phyloP scores from a whole-genome alignment of 176 grass and related monocot species.

The Dendrocalamus sinicus region DNA sequence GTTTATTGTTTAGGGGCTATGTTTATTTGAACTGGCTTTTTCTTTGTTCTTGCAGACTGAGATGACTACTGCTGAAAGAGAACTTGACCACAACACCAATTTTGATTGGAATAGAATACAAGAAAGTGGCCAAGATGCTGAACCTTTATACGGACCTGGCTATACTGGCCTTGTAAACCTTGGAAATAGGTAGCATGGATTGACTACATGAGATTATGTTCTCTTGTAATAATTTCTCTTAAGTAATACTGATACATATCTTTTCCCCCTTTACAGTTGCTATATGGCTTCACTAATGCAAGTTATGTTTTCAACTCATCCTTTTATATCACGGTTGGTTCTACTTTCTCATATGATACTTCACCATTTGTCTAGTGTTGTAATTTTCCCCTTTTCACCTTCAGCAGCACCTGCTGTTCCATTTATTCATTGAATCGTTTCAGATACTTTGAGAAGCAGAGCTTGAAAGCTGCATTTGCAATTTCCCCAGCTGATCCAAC shows the following conservation, averaged over 20 bases:
- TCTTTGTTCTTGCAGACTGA: constrained; percentile 73
- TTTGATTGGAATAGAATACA: constrained; percentile 99
- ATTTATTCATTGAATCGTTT: constrained; percentile 32
- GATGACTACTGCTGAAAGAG: constrained; percentile 99
- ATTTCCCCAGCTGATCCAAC: constrained; percentile 82
- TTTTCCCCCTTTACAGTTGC: constrained; percentile 54
- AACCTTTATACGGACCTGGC: constrained; percentile 87
- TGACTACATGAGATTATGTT: constrained; percentile 20
- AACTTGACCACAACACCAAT: constrained; percentile 96
- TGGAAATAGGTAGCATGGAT: constrained; percentile 79
- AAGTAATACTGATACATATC: constrained; percentile 20
- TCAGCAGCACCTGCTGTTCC: not conserved
- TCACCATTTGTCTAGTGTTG: constrained; percentile 26
- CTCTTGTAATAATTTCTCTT: constrained; percentile 32
- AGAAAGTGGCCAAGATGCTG: constrained; percentile 84
- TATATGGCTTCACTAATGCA: constrained; percentile 99
- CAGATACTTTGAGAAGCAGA: constrained; percentile 89
- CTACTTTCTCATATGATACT: constrained; percentile 8
- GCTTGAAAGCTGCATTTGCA: constrained; percentile 82
- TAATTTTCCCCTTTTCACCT: not conserved
- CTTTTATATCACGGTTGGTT: constrained; percentile 79
- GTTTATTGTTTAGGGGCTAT: not conserved
- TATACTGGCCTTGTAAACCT: constrained; percentile 94
- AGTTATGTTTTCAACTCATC: constrained; percentile 84
- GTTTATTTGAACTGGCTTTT: not conserved